Conservation (phyloP, 139 green algal species). For the Chara braunii region DNA sequence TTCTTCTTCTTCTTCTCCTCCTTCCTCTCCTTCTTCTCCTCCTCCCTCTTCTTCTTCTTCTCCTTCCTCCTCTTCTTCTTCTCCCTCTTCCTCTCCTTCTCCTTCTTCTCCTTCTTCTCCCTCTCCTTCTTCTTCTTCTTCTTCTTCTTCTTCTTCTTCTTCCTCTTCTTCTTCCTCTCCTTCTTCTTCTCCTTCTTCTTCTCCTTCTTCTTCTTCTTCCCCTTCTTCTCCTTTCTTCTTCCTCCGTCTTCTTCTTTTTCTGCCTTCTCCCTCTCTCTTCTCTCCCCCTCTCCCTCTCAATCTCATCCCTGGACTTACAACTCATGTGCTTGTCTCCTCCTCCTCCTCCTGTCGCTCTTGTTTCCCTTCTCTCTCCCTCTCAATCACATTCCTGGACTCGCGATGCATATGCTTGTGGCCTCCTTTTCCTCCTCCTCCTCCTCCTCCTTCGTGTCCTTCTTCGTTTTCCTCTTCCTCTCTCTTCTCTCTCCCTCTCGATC, state of each 20-base stretch:
- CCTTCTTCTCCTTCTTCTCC: constrained; percentile 11
- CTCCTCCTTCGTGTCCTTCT: neutral
- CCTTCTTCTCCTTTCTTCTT: constrained; percentile 1
- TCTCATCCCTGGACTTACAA: neutral
- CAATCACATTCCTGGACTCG: neutral
- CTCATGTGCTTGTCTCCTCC: neutral
- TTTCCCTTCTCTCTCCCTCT: neutral
- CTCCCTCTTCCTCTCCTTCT: constrained; percentile 8
- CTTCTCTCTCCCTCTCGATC: neutral
- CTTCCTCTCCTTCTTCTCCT: constrained; percentile 10
- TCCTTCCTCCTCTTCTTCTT: constrained; percentile 5
- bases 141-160: constrained; percentile 9
- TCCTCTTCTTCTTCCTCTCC: constrained; percentile 4
- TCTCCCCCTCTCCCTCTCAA: constrained; percentile 1
- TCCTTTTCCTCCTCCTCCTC: neutral
- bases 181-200: constrained; percentile 9
- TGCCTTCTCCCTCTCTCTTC: constrained; percentile 1
- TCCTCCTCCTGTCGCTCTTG: neutral
- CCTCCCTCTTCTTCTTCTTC: constrained; percentile 7
- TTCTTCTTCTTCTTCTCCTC: neutral
- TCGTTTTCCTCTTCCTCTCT: constrained; percentile 7
- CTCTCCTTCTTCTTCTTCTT: constrained; percentile 7
- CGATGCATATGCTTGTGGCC: neutral
- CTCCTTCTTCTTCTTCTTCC: constrained; percentile 9
- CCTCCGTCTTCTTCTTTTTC: constrained; percentile 3